Evolutionary conservation across 1,284 basidiomycete genomes (phyloP), one percentile per base, ranked within the genome.

Genomic region (Athelia sp.): DNA sequence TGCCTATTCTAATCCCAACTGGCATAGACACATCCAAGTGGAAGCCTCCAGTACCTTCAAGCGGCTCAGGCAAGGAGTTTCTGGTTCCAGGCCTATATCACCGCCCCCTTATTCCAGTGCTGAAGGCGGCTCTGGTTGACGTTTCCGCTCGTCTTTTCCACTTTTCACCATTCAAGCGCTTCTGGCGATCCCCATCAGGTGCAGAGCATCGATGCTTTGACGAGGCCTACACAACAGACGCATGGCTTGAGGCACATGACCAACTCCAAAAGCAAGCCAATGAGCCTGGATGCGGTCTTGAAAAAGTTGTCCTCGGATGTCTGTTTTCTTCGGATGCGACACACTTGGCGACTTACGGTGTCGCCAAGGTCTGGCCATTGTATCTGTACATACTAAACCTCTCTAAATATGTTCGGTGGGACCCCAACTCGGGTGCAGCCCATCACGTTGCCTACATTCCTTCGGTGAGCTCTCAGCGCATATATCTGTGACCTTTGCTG

Each of bases 271-370:
- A 53, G 2, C 54, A 54, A 15, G 29, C 26, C 1, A 45, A 14
- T 0, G 52, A 56, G 1, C 52, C 58, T 6, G 55, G 47, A 1
- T 57, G 54, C 38, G 53, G 29, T 0, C 45, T 64, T 0, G 58
- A 63, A 34, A 46, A 54, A 1, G 60, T 61, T 2, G 53, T 71
- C 3, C 57, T 52, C 0, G 63, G 51, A 0, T 32, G 70, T 0
- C 64, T 71, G 62, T 53, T 68, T 47, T 69, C 58, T 57, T 73
- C 71, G 0, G 69, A 73, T 46, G 52, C 62, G 0, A 74, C 70
- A 0, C 66, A 69, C 4, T 57, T 73, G 1, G 57, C 67, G 0
- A 54, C 56, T 9, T 74, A 72, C 46, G 69, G 72, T 0, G 50
- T 54, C 2, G 59, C 63, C 2, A 53, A 56, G 2, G 49, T 69